Evolutionary conservation across 768 basidiomycete species (phyloP).

Genomic region (Gymnopilus dilepis): DNA sequence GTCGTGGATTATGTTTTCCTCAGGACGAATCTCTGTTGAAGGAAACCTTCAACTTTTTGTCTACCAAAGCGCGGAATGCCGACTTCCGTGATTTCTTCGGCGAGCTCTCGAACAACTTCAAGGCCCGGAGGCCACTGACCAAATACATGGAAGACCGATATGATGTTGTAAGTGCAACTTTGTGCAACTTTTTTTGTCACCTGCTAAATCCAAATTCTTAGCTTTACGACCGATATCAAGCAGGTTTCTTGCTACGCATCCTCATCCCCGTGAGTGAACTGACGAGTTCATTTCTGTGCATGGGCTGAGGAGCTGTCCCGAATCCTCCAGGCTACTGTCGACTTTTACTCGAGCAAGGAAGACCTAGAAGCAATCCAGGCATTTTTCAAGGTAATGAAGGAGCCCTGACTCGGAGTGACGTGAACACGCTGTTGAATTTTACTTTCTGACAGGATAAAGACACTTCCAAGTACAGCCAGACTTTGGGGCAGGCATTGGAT

Average conservation of each 20-base stretch:
- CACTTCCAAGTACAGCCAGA: slow-evolving; percentile 4
- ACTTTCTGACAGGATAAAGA: background rate
- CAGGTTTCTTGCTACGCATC: background rate
- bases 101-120: slow-evolving; percentile 2
- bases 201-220: background rate
- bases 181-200: no score
- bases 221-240: slow-evolving; percentile 4
- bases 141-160: slow-evolving; percentile 10
- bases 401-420: no score
- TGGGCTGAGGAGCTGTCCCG: background rate
- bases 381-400: slow-evolving; percentile 5
- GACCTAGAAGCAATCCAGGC: slow-evolving; percentile 1
- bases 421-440: background rate
- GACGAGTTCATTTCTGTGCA: background rate
- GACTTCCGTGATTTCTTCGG: background rate
- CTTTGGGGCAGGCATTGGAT: slow-evolving; percentile 7
- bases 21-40: background rate
- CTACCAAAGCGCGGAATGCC: background rate
- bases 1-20: background rate
- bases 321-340: background rate
- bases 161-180: slow-evolving; percentile 1
- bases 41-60: background rate
- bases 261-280: slow-evolving; percentile 2
- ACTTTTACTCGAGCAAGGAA: slow-evolving; percentile 7
- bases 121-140: slow-evolving; percentile 7